These are phyloP conservation scores for Trichoderma sp. DNA, from an alignment of 2,329 filamentous ascomycete genomes.

Conservation along the genomic window DNA sequence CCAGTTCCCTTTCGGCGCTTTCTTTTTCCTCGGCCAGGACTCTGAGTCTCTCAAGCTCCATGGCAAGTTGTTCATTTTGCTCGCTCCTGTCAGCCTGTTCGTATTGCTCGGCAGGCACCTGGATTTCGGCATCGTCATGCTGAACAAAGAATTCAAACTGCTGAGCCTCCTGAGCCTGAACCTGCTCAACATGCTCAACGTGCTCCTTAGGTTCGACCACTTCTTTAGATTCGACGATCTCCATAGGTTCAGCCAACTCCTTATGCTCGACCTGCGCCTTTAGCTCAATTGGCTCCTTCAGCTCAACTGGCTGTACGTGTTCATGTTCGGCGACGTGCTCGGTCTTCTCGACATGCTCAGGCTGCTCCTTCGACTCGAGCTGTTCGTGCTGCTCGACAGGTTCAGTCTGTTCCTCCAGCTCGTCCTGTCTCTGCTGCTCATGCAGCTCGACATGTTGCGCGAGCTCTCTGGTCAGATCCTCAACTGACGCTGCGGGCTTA, in stretches of 20 bases:
- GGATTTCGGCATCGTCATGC: background rate
- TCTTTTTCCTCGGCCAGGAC: constrained; percentile 73
- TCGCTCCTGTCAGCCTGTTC: constrained; percentile 27
- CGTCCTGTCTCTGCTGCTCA: background rate
- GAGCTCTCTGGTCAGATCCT: constrained; percentile 38
- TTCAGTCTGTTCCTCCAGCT: background rate
- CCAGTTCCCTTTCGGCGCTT: constrained; percentile 67
- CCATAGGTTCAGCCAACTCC: background rate
- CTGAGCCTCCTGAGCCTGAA: background rate
- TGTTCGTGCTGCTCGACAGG: background rate
- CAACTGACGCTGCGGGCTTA: constrained; percentile 41
- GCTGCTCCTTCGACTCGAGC: background rate
- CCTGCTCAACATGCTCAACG: background rate
- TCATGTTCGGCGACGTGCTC: background rate
- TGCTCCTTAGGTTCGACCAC: constrained; percentile 33
- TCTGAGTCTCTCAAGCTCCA: constrained; percentile 71
- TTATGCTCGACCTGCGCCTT: background rate
- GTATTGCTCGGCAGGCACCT: background rate
- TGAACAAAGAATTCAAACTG: background rate
- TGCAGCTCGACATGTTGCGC: background rate
- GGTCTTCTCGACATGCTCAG: background rate
- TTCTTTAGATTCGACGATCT: background rate
- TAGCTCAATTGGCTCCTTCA: background rate
- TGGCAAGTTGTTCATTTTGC: constrained; percentile 28
- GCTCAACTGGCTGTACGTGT: background rate